A percentile compares a stretch with the other conserved stretches of the same genome.
Evolutionary conservation across 2,329 filamentous ascomycete species (phyloP).

Genomic region (Sclerotinia trifoliorum): DNA sequence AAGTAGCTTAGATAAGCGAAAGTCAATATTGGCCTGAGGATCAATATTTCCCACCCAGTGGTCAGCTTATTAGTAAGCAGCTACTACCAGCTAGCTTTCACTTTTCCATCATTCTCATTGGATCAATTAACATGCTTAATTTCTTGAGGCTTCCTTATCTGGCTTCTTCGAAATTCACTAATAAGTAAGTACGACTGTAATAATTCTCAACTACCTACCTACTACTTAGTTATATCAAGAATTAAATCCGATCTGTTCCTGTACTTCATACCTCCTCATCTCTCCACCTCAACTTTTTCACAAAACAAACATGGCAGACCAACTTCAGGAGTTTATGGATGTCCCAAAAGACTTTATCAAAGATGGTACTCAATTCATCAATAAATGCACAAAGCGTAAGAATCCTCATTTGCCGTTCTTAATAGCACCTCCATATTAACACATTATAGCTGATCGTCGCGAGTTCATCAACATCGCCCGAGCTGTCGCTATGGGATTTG

Average conservation of each 20-base stretch:
- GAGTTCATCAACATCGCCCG: constrained; percentile 49
- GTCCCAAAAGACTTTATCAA: constrained; percentile 50
- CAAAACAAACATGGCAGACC: constrained; percentile 49
- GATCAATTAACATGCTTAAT: neutral
- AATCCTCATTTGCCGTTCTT: neutral
- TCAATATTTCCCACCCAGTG: too few species aligned
- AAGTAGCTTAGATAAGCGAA: too few species aligned
- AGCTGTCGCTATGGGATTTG: constrained; percentile 52
- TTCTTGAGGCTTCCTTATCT: constrained; percentile 15
- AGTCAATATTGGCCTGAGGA: neutral
- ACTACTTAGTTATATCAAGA: neutral
- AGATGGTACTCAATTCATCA: constrained; percentile 46
- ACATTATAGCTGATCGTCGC: constrained; percentile 40
- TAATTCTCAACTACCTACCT: too few species aligned
- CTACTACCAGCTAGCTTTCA: neutral
- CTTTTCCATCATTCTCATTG: neutral
- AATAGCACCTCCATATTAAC: neutral
- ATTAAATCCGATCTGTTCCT: neutral
- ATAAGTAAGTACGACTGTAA: too few species aligned
- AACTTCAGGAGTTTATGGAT: constrained; percentile 57
- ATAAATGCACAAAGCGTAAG: constrained; percentile 47
- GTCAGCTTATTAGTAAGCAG: too few species aligned
- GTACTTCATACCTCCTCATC: neutral
- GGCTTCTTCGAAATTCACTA: constrained; percentile 9
- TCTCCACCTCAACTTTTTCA: constrained; percentile 14